Percentiles rank a stretch among this genome's conserved stretches.
Evolutionary conservation across 2,329 filamentous ascomycete species (phyloP).

Genomic region (Cladosporium sp.): DNA sequence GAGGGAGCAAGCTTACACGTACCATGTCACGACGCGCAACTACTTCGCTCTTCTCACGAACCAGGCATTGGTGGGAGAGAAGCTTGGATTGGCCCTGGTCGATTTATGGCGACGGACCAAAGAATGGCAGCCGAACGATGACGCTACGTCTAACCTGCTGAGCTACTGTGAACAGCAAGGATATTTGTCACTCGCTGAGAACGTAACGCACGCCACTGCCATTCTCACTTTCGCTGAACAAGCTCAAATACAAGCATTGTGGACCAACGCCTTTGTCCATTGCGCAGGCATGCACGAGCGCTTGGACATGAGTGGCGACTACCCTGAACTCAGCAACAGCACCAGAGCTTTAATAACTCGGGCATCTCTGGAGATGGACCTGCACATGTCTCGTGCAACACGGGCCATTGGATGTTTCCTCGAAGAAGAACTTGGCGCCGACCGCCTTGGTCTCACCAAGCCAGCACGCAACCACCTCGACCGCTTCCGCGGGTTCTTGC

Average conservation of each 20-base stretch:
- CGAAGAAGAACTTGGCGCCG: slow-evolving; percentile 67
- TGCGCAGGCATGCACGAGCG: slow-evolving; percentile 74
- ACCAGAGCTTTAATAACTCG: slow-evolving; percentile 67
- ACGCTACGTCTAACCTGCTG: slow-evolving; percentile 46
- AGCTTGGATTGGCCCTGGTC: slow-evolving; percentile 64
- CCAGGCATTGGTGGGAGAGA: slow-evolving; percentile 65
- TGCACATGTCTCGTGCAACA: slow-evolving; percentile 59
- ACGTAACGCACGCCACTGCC: slow-evolving; percentile 67
- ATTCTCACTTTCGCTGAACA: slow-evolving; percentile 67
- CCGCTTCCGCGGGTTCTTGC: slow-evolving; percentile 68
- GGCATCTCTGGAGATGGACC: slow-evolving; percentile 65
- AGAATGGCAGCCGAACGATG: slow-evolving; percentile 39
- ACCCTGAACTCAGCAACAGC: slow-evolving; percentile 53
- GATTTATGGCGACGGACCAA: slow-evolving; percentile 65
- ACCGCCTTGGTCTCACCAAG: slow-evolving; percentile 63
- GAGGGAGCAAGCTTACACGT: slow-evolving; percentile 57
- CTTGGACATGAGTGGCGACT: slow-evolving; percentile 59
- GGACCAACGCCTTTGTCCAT: slow-evolving; percentile 72
- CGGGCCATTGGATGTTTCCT: slow-evolving; percentile 66
- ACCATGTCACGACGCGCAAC: slow-evolving; percentile 71
- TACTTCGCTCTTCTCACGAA: slow-evolving; percentile 71
- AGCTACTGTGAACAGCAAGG: slow-evolving; percentile 68
- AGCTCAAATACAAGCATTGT: slow-evolving; percentile 63
- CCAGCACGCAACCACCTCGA: slow-evolving; percentile 68
- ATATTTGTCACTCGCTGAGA: slow-evolving; percentile 66